These are phyloP conservation scores for Xerocomus brunneocitrinus DNA, from an alignment of 768 basidiomycete species.

Conservation along the genomic window DNA sequence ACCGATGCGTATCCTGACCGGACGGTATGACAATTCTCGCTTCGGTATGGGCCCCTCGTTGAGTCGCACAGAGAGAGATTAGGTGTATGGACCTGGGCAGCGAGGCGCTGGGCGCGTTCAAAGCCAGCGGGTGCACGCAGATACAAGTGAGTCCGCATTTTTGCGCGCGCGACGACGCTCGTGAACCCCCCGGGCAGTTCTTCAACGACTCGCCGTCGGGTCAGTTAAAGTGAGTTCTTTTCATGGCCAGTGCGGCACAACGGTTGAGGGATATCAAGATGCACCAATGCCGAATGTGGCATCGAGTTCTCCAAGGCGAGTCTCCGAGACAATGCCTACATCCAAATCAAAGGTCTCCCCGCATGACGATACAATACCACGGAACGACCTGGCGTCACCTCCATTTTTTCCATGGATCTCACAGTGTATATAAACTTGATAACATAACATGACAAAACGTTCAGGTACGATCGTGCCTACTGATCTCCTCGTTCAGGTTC, in stretches of 20 bases:
- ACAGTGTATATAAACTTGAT: slow-evolving; percentile 29
- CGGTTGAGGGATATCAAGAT: slow-evolving; percentile 19
- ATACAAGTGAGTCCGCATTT: slow-evolving; percentile 33
- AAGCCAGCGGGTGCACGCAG: slow-evolving; percentile 38
- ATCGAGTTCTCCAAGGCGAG: slow-evolving; percentile 39
- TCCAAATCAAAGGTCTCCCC: slow-evolving; percentile 38
- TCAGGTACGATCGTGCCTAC: slow-evolving; percentile 29
- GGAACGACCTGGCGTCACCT: slow-evolving; percentile 22
- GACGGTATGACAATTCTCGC: slow-evolving; percentile 21
- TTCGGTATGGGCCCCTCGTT: slow-evolving; percentile 3
- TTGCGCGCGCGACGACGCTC: neutral
- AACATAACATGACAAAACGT: slow-evolving; percentile 13
- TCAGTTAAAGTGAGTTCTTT: slow-evolving; percentile 33
- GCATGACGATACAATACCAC: slow-evolving; percentile 15
- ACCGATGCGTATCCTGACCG: slow-evolving; percentile 30
- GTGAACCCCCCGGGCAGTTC: slow-evolving; percentile 23
- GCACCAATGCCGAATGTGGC: slow-evolving; percentile 38
- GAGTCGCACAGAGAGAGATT: slow-evolving; percentile 35
- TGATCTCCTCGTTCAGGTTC: slow-evolving; percentile 62
- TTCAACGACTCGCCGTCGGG: slow-evolving; percentile 34
- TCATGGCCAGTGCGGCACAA: neutral
- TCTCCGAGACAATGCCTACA: slow-evolving; percentile 38
- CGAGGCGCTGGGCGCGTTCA: slow-evolving; percentile 39
- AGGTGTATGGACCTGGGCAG: slow-evolving; percentile 40
- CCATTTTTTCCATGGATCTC: slow-evolving; percentile 11